A percentile compares a stretch with the other conserved stretches of the same genome.
phyloP scores from a whole-genome alignment of 2,329 filamentous ascomycete species.

The Penicillium sp. region DNA sequence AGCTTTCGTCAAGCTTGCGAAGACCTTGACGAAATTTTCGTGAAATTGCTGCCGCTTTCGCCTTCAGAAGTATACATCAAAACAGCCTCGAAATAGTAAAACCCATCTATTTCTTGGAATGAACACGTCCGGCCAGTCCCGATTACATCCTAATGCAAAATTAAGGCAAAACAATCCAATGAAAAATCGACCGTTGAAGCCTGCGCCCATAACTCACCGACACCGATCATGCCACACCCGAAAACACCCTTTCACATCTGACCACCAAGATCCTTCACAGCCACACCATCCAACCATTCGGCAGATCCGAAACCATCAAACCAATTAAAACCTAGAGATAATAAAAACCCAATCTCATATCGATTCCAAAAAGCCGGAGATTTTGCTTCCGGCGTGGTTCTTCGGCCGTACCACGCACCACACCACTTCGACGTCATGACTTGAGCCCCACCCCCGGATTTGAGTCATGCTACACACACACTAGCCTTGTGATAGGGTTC shows the following conservation, averaged over 20 bases:
- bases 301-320: background rate
- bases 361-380: background rate
- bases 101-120: too few relatives aligned
- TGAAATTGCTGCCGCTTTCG: too few relatives aligned
- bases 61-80: too few relatives aligned
- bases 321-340: background rate
- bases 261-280: background rate
- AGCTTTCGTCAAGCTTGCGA: too few relatives aligned
- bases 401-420: slow-evolving; percentile 13
- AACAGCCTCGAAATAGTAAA: too few relatives aligned
- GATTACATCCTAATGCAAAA: too few relatives aligned
- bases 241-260: background rate
- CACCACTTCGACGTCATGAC: slow-evolving; percentile 12
- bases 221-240: background rate
- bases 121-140: too few relatives aligned
- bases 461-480: background rate
- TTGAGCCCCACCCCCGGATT: background rate
- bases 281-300: background rate
- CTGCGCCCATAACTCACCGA: background rate
- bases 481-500: background rate
- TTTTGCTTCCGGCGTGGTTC: slow-evolving; percentile 4
- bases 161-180: too few relatives aligned
- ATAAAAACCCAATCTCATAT: background rate
- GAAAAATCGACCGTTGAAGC: too few relatives aligned
- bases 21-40: too few relatives aligned